Conservation (phyloP, 2,329 filamentous ascomycete genomes). For the Apiospora pterosperma region DNA sequence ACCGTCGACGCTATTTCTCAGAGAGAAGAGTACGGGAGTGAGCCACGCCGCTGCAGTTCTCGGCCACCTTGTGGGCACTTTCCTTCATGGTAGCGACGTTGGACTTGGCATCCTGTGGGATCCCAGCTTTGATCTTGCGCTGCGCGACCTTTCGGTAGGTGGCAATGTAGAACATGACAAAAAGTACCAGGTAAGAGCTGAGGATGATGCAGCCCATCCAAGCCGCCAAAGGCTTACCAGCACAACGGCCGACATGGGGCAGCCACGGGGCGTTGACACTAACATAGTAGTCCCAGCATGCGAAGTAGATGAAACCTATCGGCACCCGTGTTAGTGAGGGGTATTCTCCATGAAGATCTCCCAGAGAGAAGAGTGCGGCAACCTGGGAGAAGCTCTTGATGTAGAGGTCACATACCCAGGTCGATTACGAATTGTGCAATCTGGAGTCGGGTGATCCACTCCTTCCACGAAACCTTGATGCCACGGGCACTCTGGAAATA, state of each 20-base stretch:
- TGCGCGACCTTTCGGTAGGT: slow-evolving; percentile 68
- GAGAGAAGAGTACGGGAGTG: slow-evolving; percentile 16
- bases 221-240: slow-evolving; percentile 76
- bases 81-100: slow-evolving; percentile 21
- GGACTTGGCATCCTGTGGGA: slow-evolving; percentile 11
- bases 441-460: slow-evolving; percentile 95
- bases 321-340: neutral
- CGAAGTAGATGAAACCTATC: slow-evolving; percentile 74
- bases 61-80: slow-evolving; percentile 20
- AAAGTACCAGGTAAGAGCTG: slow-evolving; percentile 72
- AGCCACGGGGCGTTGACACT: slow-evolving; percentile 67
- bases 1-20: slow-evolving; percentile 11
- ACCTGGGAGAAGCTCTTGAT: neutral
- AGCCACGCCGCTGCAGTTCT: slow-evolving; percentile 21
- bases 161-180: slow-evolving; percentile 75
- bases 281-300: slow-evolving; percentile 75
- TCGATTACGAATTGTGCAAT: slow-evolving; percentile 95
- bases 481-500: slow-evolving; percentile 98
- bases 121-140: slow-evolving; percentile 10
- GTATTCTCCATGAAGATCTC: too few relatives aligned
- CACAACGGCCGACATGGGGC: slow-evolving; percentile 67
- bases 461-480: slow-evolving; percentile 96
- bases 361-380: neutral
- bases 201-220: slow-evolving; percentile 71
- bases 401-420: slow-evolving; percentile 66